Conservation (phyloP, 2,329 filamentous ascomycete genomes). For the Pezicula radicicola region DNA sequence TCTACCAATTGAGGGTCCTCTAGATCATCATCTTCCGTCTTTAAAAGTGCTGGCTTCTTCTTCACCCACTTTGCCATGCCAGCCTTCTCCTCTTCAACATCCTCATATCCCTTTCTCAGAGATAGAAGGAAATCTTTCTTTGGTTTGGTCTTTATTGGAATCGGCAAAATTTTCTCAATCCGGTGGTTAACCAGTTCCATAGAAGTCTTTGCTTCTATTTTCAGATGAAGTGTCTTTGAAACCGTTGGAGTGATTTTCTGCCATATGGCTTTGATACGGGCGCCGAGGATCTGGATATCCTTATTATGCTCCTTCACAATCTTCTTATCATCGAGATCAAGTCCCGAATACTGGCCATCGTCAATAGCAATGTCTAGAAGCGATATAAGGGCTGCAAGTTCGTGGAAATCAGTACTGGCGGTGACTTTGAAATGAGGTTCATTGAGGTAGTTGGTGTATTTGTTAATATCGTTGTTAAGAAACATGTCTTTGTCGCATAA, state of each 20-base stretch:
- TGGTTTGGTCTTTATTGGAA: slow-evolving; percentile 61
- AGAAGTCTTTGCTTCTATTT: slow-evolving; percentile 72
- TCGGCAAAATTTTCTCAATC: slow-evolving; percentile 61
- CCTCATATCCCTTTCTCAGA: slow-evolving; percentile 29
- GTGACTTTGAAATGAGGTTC: slow-evolving; percentile 49
- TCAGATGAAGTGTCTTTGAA: slow-evolving; percentile 48
- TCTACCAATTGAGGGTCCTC: no score
- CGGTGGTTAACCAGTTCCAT: slow-evolving; percentile 75
- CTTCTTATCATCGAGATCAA: slow-evolving; percentile 29
- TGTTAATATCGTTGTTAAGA: slow-evolving; percentile 32
- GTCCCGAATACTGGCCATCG: slow-evolving; percentile 42
- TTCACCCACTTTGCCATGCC: slow-evolving; percentile 20
- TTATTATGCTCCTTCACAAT: slow-evolving; percentile 60
- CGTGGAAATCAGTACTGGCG: slow-evolving; percentile 61
- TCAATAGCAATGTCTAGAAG: slow-evolving; percentile 76
- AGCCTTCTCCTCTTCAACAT: slow-evolving; percentile 25
- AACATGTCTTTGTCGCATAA: slow-evolving; percentile 40
- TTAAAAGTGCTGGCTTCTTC: not conserved
- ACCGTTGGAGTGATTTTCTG: slow-evolving; percentile 64
- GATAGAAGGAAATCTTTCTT: slow-evolving; percentile 55
- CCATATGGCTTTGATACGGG: slow-evolving; percentile 53
- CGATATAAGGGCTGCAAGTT: slow-evolving; percentile 61
- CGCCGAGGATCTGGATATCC: slow-evolving; percentile 64
- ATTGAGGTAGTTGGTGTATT: slow-evolving; percentile 43
- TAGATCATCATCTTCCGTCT: no score